Evolutionary conservation across 1,284 basidiomycete genomes (phyloP).

Genomic region (Hemileia vastatrix): DNA sequence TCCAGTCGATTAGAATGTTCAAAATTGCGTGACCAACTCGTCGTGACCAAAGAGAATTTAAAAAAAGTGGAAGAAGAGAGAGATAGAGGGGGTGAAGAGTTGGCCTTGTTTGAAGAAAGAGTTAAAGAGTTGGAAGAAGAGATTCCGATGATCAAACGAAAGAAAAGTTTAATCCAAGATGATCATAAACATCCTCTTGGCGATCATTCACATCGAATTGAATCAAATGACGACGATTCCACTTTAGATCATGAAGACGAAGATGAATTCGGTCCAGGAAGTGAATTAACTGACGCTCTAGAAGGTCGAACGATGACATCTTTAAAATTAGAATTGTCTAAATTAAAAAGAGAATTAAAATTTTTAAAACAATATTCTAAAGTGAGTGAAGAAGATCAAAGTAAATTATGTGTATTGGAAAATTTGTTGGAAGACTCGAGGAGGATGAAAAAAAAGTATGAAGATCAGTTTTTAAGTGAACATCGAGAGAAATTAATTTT

Average conservation of each 20-base stretch:
- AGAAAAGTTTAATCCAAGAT: conserved; percentile 2
- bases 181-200: no score
- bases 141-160: conserved; percentile 10
- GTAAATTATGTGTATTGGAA: conserved; percentile 56
- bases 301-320: conserved; percentile 21
- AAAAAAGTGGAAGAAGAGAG: conserved; percentile 45
- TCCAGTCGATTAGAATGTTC: conserved; percentile 60
- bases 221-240: not conserved
- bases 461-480: conserved; percentile 72
- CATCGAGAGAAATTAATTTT: conserved; percentile 73
- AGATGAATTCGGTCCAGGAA: conserved; percentile 15
- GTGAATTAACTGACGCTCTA: conserved; percentile 18
- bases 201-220: no score
- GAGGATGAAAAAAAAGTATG: conserved; percentile 77
- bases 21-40: no score
- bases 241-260: conserved; percentile 16
- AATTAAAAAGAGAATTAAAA: conserved; percentile 16
- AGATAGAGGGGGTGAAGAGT: conserved; percentile 36
- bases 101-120: conserved; percentile 14
- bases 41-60: no score
- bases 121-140: conserved; percentile 20
- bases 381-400: conserved; percentile 4
- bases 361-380: conserved; percentile 13
- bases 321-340: conserved; percentile 17
- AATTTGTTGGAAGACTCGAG: conserved; percentile 83